Conservation (phyloP, 2,329 filamentous ascomycete species). For the Diaporthe batatas region DNA sequence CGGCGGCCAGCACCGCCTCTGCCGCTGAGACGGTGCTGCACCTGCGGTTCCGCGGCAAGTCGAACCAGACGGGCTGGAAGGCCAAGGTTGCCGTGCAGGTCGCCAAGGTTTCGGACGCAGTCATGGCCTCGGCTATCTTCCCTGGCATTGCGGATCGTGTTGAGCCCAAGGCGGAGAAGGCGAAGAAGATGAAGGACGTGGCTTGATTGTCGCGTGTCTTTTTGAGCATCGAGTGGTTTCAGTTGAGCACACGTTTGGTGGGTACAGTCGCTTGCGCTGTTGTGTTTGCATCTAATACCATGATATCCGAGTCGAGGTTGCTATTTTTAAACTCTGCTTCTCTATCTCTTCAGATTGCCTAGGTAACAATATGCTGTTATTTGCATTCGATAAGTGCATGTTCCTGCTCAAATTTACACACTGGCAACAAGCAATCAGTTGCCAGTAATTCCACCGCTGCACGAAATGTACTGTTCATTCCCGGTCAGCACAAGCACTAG, state of each 20-base stretch:
- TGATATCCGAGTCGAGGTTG: conserved; percentile 12
- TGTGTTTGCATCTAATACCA: conserved; percentile 24
- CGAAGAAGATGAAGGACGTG: conserved; percentile 11
- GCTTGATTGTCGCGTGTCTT: background rate
- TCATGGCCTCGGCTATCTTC: conserved; percentile 36
- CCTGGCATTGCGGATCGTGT: conserved; percentile 35
- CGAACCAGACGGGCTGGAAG: conserved; percentile 35
- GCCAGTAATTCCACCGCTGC: conserved; percentile 53
- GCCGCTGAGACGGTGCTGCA: conserved; percentile 32
- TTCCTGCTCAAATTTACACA: too few species aligned
- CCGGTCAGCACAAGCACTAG: background rate
- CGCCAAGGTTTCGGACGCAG: conserved; percentile 28
- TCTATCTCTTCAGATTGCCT: background rate
- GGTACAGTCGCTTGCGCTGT: background rate
- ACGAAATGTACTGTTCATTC: conserved; percentile 51
- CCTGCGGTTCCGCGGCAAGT: conserved; percentile 30
- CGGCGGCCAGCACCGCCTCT: conserved; percentile 11
- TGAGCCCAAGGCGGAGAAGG: conserved; percentile 21
- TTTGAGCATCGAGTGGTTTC: background rate
- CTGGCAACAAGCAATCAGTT: background rate
- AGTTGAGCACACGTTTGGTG: background rate
- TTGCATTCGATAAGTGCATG: background rate
- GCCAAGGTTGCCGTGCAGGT: conserved; percentile 34
- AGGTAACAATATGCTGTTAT: conserved; percentile 1
- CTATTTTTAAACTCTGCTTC: background rate